A percentile compares a stretch with the other conserved stretches of the same genome.
These are phyloP conservation scores for Plasmodium sp. DNA, from an alignment of 169 alveolate genomes.

Conservation along the genomic window DNA sequence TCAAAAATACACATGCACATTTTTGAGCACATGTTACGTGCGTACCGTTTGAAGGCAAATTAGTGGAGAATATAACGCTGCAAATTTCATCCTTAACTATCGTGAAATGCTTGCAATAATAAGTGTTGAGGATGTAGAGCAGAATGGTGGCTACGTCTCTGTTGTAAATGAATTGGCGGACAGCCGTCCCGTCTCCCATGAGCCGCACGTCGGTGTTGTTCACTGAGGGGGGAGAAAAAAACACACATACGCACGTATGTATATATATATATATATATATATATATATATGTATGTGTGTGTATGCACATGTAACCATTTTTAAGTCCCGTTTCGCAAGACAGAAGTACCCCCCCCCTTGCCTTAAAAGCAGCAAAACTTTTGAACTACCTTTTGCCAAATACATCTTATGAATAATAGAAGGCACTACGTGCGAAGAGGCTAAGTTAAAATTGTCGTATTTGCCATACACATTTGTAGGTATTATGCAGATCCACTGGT, in stretches of 20 bases:
- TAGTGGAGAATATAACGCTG: conserved; percentile 62
- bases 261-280: neutral
- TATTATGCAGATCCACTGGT: conserved; percentile 72
- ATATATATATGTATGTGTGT: neutral
- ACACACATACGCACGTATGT: neutral
- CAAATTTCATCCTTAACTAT: conserved; percentile 66
- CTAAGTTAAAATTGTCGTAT: conserved; percentile 66
- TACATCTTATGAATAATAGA: conserved; percentile 73
- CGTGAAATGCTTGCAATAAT: conserved; percentile 48
- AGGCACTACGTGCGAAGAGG: conserved; percentile 49
- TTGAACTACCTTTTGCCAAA: conserved; percentile 63
- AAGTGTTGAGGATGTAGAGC: conserved; percentile 46
- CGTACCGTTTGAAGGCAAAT: conserved; percentile 65
- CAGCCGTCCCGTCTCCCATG: conserved; percentile 59
- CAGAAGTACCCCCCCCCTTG: neutral
- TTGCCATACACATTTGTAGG: conserved; percentile 72
- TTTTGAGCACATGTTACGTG: neutral
- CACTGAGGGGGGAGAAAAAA: neutral
- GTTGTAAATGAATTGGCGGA: conserved; percentile 60
- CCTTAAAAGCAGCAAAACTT: neutral
- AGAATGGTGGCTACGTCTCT: conserved; percentile 44
- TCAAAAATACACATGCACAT: neutral
- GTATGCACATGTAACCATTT: neutral
- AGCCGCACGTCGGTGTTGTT: conserved; percentile 47
- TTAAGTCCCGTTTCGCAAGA: neutral